Evolutionary conservation across 2,329 filamentous ascomycete genomes (phyloP), one percentile per base, ranked within the genome.

Genomic region (Dothistroma pini): DNA sequence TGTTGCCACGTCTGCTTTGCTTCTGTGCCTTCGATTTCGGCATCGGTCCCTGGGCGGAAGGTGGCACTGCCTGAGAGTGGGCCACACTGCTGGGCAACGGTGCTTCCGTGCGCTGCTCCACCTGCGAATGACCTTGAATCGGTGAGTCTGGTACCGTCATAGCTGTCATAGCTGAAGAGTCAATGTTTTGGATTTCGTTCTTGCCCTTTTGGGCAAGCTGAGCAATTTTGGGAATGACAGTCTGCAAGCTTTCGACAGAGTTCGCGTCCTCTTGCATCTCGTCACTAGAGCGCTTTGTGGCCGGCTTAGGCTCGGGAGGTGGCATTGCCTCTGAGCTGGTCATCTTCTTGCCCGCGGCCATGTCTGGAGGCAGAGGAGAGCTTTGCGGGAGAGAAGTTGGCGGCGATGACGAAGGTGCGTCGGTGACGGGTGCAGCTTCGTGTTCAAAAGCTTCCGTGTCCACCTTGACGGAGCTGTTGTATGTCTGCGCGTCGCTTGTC

Each of bases 201-300:
- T 60, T 56, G 52, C 52, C 53, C 16, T 47, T 22, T 48, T 44
- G 35, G 51, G 38, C 51, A 58, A 29, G 22, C 22, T 35, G 57
- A 60, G 58, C 52, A 56, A 31, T 10, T 16, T 52, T n/a, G 38
- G 29, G 31, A 41, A 35, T 29, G 12, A 32, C 21, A 19, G 29
- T 47, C 22, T 7, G 34, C 11, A 25, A 21, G 16, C 35, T 38
- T 11, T 16, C 48, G 52, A 9, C 41, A 50, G 44, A 35, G 38
- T 56, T 35, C 21, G 25, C n/a, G 21, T 60, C 53, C 19, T 19
- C 48, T 14, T 44, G 19, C 52, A 60, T 60, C 53, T 60, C 52
- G 21, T 52, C 58, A 16, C 21, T 21, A 7, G 58, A 56, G 16
- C 58, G 58, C 47, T 60, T 60, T 11, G 47, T 54, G 22, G 14